phyloP scores from a whole-genome alignment of 371 early-diverging fungal genomes.

The Mucor mucedo region DNA sequence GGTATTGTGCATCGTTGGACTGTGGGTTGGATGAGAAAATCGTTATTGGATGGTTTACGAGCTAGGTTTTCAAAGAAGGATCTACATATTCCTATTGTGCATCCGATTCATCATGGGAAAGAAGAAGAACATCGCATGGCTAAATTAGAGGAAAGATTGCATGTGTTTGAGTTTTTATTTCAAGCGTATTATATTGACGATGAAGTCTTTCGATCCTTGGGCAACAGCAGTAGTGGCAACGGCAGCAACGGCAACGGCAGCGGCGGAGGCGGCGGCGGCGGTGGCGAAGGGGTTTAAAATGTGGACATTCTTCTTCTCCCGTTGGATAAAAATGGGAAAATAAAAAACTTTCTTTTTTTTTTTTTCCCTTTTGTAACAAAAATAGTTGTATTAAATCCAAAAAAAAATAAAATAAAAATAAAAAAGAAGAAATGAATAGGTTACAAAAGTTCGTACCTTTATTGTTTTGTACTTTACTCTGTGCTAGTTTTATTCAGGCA shows the following conservation, averaged over 20 bases:
- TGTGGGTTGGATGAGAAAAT: slow-evolving; percentile 27
- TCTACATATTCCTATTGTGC: slow-evolving; percentile 35
- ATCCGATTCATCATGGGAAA: slow-evolving; percentile 35
- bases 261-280: too few species aligned
- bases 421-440: slow-evolving; percentile 1
- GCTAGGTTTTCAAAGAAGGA: slow-evolving; percentile 25
- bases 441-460: slow-evolving; percentile 12
- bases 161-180: slow-evolving; percentile 41
- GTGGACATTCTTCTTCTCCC: neutral
- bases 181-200: slow-evolving; percentile 48
- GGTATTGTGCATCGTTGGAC: slow-evolving; percentile 43
- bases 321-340: slow-evolving; percentile 2
- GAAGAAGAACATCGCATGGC: slow-evolving; percentile 27
- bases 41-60: slow-evolving; percentile 29
- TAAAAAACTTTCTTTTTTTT: slow-evolving; percentile 3
- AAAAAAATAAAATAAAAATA: too few species aligned
- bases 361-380: neutral
- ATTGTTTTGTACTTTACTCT: neutral
- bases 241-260: too few species aligned
- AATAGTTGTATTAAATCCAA: neutral
- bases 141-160: slow-evolving; percentile 38
- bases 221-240: too few species aligned
- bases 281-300: neutral
- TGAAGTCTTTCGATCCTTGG: slow-evolving; percentile 39
- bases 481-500: slow-evolving; percentile 11